phyloP scores from a whole-genome alignment of 1,139 yeast species.

The Sugiyamaella xylanicola region DNA sequence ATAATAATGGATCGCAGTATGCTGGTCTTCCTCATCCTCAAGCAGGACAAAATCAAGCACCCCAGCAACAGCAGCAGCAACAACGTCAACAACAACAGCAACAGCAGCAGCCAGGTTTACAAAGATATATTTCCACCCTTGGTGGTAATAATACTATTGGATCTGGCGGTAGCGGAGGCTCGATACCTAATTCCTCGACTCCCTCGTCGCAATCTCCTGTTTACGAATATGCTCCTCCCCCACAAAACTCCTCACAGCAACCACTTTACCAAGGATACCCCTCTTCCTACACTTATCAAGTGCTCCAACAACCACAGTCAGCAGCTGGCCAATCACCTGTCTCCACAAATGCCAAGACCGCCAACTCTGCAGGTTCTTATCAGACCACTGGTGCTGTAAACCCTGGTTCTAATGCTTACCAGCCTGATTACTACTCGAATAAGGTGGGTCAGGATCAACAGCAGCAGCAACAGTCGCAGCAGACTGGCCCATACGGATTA shows the following conservation, averaged over 20 bases:
- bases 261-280: conserved; percentile 15
- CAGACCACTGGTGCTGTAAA: not conserved
- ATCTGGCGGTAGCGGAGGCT: not conserved
- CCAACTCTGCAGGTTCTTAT: not conserved
- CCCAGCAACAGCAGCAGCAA: conserved; percentile 24
- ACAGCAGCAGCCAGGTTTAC: conserved; percentile 23
- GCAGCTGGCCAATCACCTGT: conserved; percentile 3
- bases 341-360: not conserved
- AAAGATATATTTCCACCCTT: not conserved
- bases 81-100: conserved; percentile 24
- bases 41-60: conserved; percentile 21
- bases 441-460: not conserved
- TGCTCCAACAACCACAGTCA: conserved; percentile 10
- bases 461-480: conserved; percentile 3
- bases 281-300: conserved; percentile 12
- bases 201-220: conserved; percentile 12
- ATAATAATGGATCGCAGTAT: not conserved
- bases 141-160: not conserved
- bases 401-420: not conserved
- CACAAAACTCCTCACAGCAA: conserved; percentile 3
- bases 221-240: conserved; percentile 13
- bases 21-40: conserved; percentile 7
- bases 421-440: not conserved
- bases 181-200: conserved; percentile 4
- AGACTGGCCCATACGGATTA: conserved; percentile 12